Percentiles rank a stretch among this genome's conserved stretches.
Evolutionary conservation across 495 filamentous ascomycete genomes (phyloP).

Genomic region (Hypoxylon cercidicola): DNA sequence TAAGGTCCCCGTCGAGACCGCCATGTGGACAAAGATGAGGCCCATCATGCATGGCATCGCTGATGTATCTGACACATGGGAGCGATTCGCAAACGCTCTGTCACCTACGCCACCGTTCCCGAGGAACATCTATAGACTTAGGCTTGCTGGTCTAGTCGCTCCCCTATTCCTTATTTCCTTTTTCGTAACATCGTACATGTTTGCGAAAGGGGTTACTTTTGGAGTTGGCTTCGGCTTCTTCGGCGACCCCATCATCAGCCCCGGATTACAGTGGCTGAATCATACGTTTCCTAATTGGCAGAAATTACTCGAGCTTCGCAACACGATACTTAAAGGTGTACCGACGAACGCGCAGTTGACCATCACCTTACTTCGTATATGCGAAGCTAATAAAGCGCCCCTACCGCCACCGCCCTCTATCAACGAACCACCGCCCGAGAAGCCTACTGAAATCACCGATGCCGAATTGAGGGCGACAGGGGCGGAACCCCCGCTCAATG

Average conservation of each 20-base stretch:
- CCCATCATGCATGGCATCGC: constrained; percentile 80
- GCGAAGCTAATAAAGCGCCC: constrained; percentile 84
- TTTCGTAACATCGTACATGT: constrained; percentile 75
- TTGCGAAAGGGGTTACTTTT: constrained; percentile 76
- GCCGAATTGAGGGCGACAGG: constrained; percentile 54
- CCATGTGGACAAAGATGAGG: constrained; percentile 79
- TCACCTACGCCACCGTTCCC: constrained; percentile 84
- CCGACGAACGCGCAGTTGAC: constrained; percentile 91
- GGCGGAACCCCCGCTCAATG: constrained; percentile 53
- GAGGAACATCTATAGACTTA: constrained; percentile 66
- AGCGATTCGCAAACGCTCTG: constrained; percentile 81
- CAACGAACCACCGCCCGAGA: constrained; percentile 62
- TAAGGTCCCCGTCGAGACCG: constrained; percentile 82
- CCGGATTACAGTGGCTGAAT: constrained; percentile 70
- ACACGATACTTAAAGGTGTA: constrained; percentile 81
- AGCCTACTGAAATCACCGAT: constrained; percentile 59
- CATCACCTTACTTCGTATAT: constrained; percentile 84
- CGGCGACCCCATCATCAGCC: constrained; percentile 75
- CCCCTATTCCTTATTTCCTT: constrained; percentile 67
- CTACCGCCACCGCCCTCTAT: constrained; percentile 79
- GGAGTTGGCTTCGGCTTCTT: constrained; percentile 79
- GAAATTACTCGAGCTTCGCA: constrained; percentile 70
- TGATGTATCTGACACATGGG: constrained; percentile 81
- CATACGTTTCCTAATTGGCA: constrained; percentile 77
- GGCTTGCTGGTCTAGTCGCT: constrained; percentile 68